Evolutionary conservation across 2,329 filamentous ascomycete species (phyloP), one percentile per base, ranked within the genome.

Genomic region (Didymella keratinophila): DNA sequence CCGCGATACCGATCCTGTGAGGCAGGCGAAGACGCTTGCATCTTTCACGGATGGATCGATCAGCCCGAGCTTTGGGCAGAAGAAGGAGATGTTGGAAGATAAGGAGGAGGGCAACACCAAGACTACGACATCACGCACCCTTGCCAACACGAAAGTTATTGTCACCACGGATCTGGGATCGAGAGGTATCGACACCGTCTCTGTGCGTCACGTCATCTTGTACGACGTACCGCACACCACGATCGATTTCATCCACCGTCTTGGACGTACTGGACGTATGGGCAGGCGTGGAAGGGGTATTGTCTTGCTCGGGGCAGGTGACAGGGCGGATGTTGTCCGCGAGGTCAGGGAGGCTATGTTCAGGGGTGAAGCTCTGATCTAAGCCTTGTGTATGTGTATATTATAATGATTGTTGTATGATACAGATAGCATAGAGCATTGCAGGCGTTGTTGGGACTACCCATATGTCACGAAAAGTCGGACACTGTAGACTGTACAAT

Each of bases 191-290:
- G 95, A 99, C 76, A 99, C 95, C 0, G 79, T 97, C 28, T 90
- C 92, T 18, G 94, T 98, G 18, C 86, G 91, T 56, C 92, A 96
- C 66, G 95, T 99, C 51, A 89, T 99, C 53, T 80, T 99, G 25
- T 98, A 97, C 76, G 93, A 99, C 74, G 94, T 99, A n/a, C 95
- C 95, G 4, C 94, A 98, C 74, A 96, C 92, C 0, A 96, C 93
- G 0, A 96, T 99, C 60, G 96, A 99, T 77, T 99, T 99, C 71
- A 97, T 99, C 71, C 96, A 99, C 78, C 89, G 96, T 16, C 86
- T 98, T 4, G 95, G 95, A 16, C 86, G 95, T 56, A 92, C 95
- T 1, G 95, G 95, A 0, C 86, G 95, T 32, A 98, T 98, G 92
- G 93, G 93, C 2, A 86, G 93, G 61, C 86, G 95, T 74, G 95